Percentiles rank a stretch among this genome's conserved stretches.
Evolutionary conservation across 257 asterid species (phyloP).

Genomic region (Nicotiana paniculata): DNA sequence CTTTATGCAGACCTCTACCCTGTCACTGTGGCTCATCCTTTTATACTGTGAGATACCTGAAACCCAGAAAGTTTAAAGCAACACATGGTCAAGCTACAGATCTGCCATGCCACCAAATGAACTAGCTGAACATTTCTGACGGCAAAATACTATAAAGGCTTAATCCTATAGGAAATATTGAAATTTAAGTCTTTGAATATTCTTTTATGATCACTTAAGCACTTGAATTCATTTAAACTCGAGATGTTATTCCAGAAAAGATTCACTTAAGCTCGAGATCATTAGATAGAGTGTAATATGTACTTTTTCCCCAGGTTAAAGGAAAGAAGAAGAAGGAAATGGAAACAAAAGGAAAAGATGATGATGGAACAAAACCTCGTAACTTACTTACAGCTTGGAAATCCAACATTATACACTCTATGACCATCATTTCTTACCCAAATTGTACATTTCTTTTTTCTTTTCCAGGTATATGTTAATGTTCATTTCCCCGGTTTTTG

Average conservation of each 20-base stretch:
- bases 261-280: too few species aligned
- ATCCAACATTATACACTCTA: not conserved
- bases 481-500: not conserved
- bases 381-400: not conserved
- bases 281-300: too few species aligned
- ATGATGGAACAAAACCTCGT: not conserved
- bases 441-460: not conserved
- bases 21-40: not conserved
- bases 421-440: not conserved
- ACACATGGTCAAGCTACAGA: not conserved
- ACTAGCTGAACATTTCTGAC: not conserved
- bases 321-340: too few species aligned
- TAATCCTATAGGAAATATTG: too few species aligned
- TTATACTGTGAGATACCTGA: not conserved
- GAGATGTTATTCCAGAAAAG: too few species aligned
- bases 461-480: not conserved
- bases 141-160: not conserved
- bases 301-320: not conserved
- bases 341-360: not conserved
- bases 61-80: not conserved
- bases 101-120: not conserved
- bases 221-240: not conserved
- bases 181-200: too few species aligned
- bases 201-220: not conserved
- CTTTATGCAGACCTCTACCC: not conserved